These are phyloP conservation scores for Theileria orientalis DNA, from an alignment of 169 alveolate genomes.

Conservation along the genomic window DNA sequence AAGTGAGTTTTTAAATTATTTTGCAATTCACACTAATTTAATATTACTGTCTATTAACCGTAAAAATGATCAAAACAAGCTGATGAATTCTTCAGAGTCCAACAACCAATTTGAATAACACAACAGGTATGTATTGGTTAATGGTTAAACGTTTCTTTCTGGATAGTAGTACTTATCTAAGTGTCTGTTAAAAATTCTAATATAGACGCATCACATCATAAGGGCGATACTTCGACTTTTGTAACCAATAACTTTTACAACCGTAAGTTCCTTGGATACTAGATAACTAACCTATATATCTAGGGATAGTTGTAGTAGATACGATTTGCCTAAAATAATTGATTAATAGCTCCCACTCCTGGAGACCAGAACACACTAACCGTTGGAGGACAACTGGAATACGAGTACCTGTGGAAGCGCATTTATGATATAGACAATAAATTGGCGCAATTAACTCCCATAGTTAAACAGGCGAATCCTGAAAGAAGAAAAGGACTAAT, in stretches of 20 bases:
- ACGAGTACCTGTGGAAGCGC: slow-evolving; percentile 61
- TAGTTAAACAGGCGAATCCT: slow-evolving; percentile 16
- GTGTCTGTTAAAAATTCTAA: not conserved
- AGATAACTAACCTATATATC: too few species aligned
- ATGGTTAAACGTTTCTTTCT: too few species aligned
- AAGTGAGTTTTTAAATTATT: not conserved
- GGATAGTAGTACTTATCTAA: too few species aligned
- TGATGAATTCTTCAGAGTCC: too few species aligned
- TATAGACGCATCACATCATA: slow-evolving; percentile 30
- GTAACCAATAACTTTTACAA: slow-evolving; percentile 66
- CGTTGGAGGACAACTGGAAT: slow-evolving; percentile 52
- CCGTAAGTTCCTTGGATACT: slow-evolving; percentile 43
- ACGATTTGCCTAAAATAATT: too few species aligned
- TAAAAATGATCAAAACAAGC: too few species aligned
- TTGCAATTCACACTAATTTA: not conserved
- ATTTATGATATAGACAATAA: slow-evolving; percentile 47
- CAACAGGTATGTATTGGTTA: too few species aligned
- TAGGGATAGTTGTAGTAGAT: too few species aligned
- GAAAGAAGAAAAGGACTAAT: slow-evolving; percentile 48
- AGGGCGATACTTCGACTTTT: slow-evolving; percentile 63
- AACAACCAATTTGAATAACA: too few species aligned
- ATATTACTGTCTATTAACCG: not conserved
- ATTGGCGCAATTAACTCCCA: slow-evolving; percentile 39
- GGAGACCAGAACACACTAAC: slow-evolving; percentile 18
- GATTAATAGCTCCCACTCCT: slow-evolving; percentile 6